Percentiles rank a stretch among this genome's conserved stretches.
Evolutionary conservation across 1,284 basidiomycete species (phyloP).

Genomic region (Tilletia indica): DNA sequence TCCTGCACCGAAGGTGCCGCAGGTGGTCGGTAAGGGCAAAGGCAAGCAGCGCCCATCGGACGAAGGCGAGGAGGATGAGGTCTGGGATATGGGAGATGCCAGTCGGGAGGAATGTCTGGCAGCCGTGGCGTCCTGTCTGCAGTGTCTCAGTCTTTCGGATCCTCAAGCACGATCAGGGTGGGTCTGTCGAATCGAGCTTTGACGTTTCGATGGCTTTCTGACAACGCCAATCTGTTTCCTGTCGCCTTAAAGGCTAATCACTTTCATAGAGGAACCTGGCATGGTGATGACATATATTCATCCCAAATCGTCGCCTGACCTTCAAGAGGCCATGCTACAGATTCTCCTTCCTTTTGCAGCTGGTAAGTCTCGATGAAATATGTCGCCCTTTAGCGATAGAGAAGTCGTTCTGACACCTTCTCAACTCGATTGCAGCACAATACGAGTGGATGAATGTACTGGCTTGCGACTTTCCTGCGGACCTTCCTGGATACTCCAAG

Average conservation of each 20-base stretch:
- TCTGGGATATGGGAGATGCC: background rate
- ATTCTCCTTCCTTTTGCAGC: background rate
- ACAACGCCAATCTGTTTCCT: background rate
- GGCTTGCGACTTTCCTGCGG: background rate
- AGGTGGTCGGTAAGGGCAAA: background rate
- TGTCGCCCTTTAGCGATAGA: no score
- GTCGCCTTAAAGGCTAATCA: background rate
- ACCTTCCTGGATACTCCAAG: background rate
- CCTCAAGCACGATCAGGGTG: constrained; percentile 10
- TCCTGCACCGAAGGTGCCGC: no score
- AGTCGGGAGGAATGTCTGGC: background rate
- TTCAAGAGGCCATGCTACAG: background rate
- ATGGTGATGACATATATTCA: constrained; percentile 16
- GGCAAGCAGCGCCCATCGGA: background rate
- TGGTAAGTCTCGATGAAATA: background rate
- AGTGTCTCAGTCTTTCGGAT: constrained; percentile 4
- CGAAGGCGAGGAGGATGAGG: background rate
- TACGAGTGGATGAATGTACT: constrained; percentile 15
- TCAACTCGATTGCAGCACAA: background rate
- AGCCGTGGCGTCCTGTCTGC: background rate
- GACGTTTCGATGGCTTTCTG: no score
- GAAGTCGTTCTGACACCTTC: background rate
- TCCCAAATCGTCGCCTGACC: background rate
- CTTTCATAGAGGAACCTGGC: constrained; percentile 12
- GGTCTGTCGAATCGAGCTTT: background rate